Base-by-base conservation (phyloP, 139 green algal species). In the Coelastrella sp. region DNA sequence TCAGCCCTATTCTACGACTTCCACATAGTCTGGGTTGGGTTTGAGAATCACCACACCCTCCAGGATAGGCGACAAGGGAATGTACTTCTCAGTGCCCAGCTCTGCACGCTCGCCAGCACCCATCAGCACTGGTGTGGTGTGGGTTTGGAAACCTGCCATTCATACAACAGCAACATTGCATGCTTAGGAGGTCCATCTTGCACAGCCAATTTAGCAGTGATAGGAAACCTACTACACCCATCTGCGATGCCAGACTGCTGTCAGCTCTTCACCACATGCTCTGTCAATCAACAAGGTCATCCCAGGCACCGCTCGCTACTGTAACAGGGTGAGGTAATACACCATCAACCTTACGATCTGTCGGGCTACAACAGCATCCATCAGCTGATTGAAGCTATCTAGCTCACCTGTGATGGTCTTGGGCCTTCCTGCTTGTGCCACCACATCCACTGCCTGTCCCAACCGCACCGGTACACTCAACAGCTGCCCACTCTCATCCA, bases 91-190 rank as follows among this genome's bases (percentile, higher is more conserved):
- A 13, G 94, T 98, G 15, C 88, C 97, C 59, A 99, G 93, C 94
- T 99, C 97, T 6, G 96, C 97, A 17, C 97, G 90, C 88, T 99
- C 97, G 4, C 97, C 96, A 19, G 89, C 93, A 19, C 88, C 91
- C 68, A 99, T 89, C 68, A 99, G 92, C 75, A 99, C 97, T 4
- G 97, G 97, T 0, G 97, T 99, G 35, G 94, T 98, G 91, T 99
- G 97, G 32, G 97, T 99, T 90, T 99, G 97, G 92, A 97, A 81
- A 30, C 53, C 75, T 82, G 75, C 53, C 51, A 76, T 9, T 0
- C n/a, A n/a, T n/a, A n/a, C n/a, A n/a, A n/a, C n/a, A n/a, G n/a
- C n/a, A n/a, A n/a, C n/a, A n/a, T n/a, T n/a, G n/a, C n/a, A n/a
- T n/a, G n/a, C n/a, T n/a, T n/a, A n/a, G n/a, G n/a, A n/a, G n/a